A percentile compares a stretch with the other conserved stretches of the same genome.
These are phyloP conservation scores for Sporobolomyces phaffii DNA, from an alignment of 768 basidiomycete genomes.

Conservation along the genomic window DNA sequence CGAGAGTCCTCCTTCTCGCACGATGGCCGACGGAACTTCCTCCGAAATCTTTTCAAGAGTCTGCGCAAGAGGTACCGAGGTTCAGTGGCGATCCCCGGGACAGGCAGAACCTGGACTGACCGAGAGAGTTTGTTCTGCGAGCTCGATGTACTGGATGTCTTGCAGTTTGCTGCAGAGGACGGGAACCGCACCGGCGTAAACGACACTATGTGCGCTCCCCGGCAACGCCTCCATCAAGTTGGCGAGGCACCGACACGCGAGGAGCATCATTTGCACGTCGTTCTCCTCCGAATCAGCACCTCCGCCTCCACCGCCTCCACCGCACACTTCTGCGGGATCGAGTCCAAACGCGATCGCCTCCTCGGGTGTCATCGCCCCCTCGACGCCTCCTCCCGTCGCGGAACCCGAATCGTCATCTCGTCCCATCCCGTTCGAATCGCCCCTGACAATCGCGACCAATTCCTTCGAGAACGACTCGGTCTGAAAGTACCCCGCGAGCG, in stretches of 20 bases:
- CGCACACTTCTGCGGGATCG: constrained; percentile 70
- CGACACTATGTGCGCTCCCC: constrained; percentile 92
- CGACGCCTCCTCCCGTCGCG: constrained; percentile 1
- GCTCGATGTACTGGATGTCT: constrained; percentile 95
- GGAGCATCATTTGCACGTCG: constrained; percentile 74
- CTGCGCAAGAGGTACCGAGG: constrained; percentile 49
- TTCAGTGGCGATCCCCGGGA: neutral
- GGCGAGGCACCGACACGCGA: constrained; percentile 92
- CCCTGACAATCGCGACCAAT: constrained; percentile 78
- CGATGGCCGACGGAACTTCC: constrained; percentile 91
- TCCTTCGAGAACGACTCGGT: constrained; percentile 87
- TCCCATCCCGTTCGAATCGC: constrained; percentile 49
- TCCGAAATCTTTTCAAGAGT: constrained; percentile 98
- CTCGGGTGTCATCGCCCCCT: constrained; percentile 53
- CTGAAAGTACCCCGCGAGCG: constrained; percentile 89
- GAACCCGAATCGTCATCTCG: constrained; percentile 53
- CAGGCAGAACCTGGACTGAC: constrained; percentile 54
- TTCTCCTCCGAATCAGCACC: constrained; percentile 51
- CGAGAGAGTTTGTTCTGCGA: constrained; percentile 95
- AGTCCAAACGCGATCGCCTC: constrained; percentile 78
- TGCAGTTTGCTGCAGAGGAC: constrained; percentile 94
- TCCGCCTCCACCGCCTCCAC: constrained; percentile 46
- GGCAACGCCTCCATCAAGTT: constrained; percentile 99
- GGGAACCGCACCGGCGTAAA: constrained; percentile 96
- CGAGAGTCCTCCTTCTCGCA: constrained; percentile 87